Base-by-base conservation (phyloP, 2,329 filamentous ascomycete species). In the Aspergillus sp. region DNA sequence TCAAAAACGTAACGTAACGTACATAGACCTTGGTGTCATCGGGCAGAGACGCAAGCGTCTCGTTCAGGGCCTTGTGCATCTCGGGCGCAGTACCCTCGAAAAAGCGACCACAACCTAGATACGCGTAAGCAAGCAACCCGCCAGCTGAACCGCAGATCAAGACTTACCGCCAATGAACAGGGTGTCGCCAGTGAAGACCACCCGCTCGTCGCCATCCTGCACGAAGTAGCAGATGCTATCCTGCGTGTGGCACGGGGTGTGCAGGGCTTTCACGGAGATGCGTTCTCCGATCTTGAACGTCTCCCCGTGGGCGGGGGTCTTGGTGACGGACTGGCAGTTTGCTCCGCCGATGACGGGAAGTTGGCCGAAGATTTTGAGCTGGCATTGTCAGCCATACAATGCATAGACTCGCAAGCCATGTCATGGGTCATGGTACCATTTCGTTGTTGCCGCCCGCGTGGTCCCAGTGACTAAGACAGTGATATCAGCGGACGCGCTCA, bases 221-320 rank as follows among this genome's bases (percentile, higher is more conserved):
- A 94, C 86, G 62, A 86, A 90, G 78, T 87, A 99, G 79, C 94
- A 99, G 69, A 99, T 96, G 72, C 92, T 97, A 76, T 99, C 94
- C 76, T 97, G 92, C 1, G 94, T 99, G 71, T 99, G 94, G 72
- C 94, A 99, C 1, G 94, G 94, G 11, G 94, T 99, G 74, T 97
- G 89, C n/a, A 97, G 78, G 20, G 89, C 88, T 68, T 84, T 93
- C 52, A 97, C 88, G 13, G 82, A 81, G 71, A 99, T 94, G 61
- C 82, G 81, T 38, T 84, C 78, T 51, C 94, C 94, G 57, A 99
- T 84, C 58, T 84, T 87, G 78, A 97, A 96, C 3, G 79, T 84
- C 59, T 90, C 84, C 36, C 86, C 85, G 69, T 97, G 83, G 2
- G 76, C 74, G 0, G 93, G 93, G 0, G 88, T 95, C 62, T 80